Conservation (phyloP, 116 monocot species). For the Iris pallida region DNA sequence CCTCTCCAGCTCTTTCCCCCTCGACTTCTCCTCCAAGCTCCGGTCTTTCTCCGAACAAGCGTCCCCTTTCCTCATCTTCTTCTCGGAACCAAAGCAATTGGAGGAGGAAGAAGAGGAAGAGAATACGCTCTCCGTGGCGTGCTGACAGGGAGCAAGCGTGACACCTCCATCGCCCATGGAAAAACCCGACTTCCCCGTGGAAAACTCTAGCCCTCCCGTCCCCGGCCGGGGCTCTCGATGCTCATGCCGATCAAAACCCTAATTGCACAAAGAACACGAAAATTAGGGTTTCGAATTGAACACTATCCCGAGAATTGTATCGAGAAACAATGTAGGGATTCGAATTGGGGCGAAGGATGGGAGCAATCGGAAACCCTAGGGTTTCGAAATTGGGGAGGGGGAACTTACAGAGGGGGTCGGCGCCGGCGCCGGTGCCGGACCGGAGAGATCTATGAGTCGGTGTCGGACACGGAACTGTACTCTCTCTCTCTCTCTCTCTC, state of each 20-base stretch:
- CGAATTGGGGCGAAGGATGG: background rate
- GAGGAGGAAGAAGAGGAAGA: constrained; percentile 11
- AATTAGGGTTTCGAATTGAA: background rate
- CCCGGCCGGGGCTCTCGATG: constrained; percentile 16
- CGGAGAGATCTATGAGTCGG: constrained; percentile 17
- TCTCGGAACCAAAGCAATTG: no score
- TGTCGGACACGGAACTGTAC: no score
- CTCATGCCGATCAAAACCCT: constrained; percentile 33
- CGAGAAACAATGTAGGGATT: constrained; percentile 19
- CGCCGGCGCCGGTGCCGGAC: constrained; percentile 8
- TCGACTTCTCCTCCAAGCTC: constrained; percentile 11
- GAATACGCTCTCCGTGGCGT: constrained; percentile 54
- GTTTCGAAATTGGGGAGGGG: constrained; percentile 9
- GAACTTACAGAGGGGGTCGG: constrained; percentile 17
- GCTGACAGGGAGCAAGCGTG: constrained; percentile 68
- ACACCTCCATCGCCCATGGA: constrained; percentile 95
- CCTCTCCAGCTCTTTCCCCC: constrained; percentile 8
- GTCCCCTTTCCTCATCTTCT: constrained; percentile 26
- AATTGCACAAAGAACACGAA: constrained; percentile 8
- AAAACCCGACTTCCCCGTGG: constrained; percentile 5
- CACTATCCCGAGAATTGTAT: constrained; percentile 3
- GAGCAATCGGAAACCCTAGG: background rate
- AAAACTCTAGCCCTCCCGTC: constrained; percentile 10
- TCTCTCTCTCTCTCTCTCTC: no score
- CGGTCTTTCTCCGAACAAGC: constrained; percentile 10